Conservation (phyloP, 345 rosid genomes). For the Capsella bursapastoris region DNA sequence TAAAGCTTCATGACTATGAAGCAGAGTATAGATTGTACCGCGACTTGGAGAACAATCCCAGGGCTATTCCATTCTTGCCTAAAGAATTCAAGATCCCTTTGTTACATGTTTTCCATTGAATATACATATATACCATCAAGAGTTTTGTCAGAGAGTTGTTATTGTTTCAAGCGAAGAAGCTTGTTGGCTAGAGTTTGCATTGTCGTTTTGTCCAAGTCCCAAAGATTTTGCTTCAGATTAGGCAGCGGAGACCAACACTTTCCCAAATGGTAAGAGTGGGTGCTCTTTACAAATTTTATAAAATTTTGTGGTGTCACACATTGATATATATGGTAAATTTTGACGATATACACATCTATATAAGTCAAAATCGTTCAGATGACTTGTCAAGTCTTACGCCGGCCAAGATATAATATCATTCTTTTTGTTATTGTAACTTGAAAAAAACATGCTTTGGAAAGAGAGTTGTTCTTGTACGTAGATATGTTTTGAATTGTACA, state of each 20-base stretch:
- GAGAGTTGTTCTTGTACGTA: no score
- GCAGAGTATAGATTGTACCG: conserved; percentile 78
- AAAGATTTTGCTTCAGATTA: conserved; percentile 19
- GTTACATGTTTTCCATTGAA: conserved; percentile 64
- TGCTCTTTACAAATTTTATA: conserved; percentile 9
- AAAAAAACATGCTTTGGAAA: neutral
- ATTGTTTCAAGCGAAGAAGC: conserved; percentile 14
- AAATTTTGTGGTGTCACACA: conserved; percentile 16
- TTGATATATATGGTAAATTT: conserved; percentile 18
- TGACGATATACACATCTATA: conserved; percentile 15
- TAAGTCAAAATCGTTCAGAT: neutral
- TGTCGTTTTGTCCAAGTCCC: conserved; percentile 10
- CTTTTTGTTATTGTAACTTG: neutral
- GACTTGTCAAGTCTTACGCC: conserved; percentile 9
- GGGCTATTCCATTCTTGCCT: conserved; percentile 72
- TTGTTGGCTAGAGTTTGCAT: conserved; percentile 11
- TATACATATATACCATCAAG: conserved; percentile 16
- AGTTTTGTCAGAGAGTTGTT: conserved; percentile 22
- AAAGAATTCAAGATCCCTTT: conserved; percentile 69
- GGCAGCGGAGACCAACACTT: conserved; percentile 17
- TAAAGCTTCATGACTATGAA: conserved; percentile 76
- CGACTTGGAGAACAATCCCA: conserved; percentile 62
- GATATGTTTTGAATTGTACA: neutral
- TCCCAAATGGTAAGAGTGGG: neutral
- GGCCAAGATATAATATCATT: neutral